phyloP scores from a whole-genome alignment of 139 green algal species.

The Chlorella sp. region DNA sequence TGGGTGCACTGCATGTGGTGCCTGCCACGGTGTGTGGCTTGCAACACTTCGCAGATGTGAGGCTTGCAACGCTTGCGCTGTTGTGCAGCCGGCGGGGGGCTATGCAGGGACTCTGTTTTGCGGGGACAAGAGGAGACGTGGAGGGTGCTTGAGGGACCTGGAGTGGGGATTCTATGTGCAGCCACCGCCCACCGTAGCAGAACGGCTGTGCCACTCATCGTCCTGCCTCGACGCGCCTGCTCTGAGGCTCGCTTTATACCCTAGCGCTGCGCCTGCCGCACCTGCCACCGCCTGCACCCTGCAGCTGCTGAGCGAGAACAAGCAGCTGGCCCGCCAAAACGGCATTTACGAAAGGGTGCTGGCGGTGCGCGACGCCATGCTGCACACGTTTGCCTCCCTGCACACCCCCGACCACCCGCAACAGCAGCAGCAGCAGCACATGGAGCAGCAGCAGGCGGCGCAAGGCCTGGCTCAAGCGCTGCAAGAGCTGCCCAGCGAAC shows the following conservation, averaged over 20 bases:
- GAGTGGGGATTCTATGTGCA: no score
- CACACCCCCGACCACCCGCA: neutral
- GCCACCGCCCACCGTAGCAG: neutral
- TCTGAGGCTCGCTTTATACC: no score
- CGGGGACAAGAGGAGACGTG: no score
- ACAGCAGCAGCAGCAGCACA: neutral
- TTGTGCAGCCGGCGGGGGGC: no score
- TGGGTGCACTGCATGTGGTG: no score
- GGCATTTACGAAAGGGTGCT: conserved; percentile 11
- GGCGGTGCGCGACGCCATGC: conserved; percentile 38
- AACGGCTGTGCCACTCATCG: neutral
- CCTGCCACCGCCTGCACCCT: neutral
- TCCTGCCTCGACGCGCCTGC: neutral
- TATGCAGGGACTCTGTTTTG: no score
- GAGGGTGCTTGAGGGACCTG: no score
- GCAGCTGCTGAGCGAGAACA: conserved; percentile 13
- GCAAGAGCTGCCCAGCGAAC: neutral
- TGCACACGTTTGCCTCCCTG: conserved; percentile 1
- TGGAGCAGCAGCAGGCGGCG: neutral
- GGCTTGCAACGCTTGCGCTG: no score
- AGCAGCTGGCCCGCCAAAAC: neutral
- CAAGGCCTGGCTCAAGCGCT: neutral
- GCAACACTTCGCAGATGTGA: neutral
- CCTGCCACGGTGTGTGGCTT: neutral
- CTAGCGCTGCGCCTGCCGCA: neutral